A percentile compares a stretch with the other conserved stretches of the same genome.
Conservation (phyloP, 306 rosid species). For the Corylus americana region DNA sequence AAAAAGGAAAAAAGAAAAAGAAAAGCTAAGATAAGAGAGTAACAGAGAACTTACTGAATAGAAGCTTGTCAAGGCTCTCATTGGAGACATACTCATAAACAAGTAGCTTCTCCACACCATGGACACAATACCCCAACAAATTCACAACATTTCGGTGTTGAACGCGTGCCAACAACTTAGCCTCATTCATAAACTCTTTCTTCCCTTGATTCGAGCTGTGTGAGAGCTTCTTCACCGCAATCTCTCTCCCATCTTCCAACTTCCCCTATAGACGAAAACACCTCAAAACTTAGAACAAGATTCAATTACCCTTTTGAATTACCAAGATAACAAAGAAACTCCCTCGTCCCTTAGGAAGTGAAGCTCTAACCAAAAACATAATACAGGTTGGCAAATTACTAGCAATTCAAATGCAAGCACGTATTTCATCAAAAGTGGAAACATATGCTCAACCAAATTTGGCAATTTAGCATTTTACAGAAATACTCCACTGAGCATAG, state of each 20-base stretch:
- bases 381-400: not conserved
- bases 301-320: not conserved
- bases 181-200: constrained; percentile 85
- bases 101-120: constrained; percentile 76
- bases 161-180: constrained; percentile 85
- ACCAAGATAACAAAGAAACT: not conserved
- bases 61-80: constrained; percentile 93
- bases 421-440: not conserved
- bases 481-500: not conserved
- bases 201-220: constrained; percentile 81
- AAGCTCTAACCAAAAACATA: not conserved
- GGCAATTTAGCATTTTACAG: not conserved
- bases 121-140: constrained; percentile 80
- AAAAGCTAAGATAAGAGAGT: not conserved
- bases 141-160: constrained; percentile 93
- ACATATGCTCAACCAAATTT: not conserved
- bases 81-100: constrained; percentile 82
- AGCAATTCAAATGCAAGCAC: not conserved
- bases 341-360: not conserved
- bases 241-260: constrained; percentile 79
- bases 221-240: constrained; percentile 89
- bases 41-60: constrained; percentile 70
- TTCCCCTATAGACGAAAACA: constrained; percentile 52
- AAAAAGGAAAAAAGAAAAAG: not conserved
- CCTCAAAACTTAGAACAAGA: constrained; percentile 13